These are phyloP conservation scores for Salisapilia sapeloensis DNA, from an alignment of 352 stramenopile species.

Conservation along the genomic window DNA sequence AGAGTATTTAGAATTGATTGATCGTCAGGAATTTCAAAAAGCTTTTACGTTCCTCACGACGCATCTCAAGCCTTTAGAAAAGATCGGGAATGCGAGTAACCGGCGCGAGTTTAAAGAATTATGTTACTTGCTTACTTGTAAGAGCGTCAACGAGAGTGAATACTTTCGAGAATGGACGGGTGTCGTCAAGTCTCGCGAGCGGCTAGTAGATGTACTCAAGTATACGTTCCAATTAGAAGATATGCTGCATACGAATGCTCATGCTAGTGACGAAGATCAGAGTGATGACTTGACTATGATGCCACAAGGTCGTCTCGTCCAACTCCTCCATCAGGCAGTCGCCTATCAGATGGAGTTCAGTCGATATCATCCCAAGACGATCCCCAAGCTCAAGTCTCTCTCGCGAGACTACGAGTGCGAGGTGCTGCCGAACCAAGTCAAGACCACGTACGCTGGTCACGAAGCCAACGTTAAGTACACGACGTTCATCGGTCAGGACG, in stretches of 20 bases:
- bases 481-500: constrained; percentile 72
- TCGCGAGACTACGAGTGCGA: constrained; percentile 78
- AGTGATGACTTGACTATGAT: constrained; percentile 10
- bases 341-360: constrained; percentile 85
- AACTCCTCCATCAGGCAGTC: constrained; percentile 70
- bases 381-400: constrained; percentile 71
- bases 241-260: constrained; percentile 17
- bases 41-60: constrained; percentile 82
- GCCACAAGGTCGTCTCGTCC: constrained; percentile 56
- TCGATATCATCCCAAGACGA: constrained; percentile 71
- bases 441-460: constrained; percentile 73
- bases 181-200: constrained; percentile 59
- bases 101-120: constrained; percentile 81
- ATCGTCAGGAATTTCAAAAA: constrained; percentile 80
- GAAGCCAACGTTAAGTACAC: constrained; percentile 81
- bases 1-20: constrained; percentile 79
- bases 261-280: constrained; percentile 2
- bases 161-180: constrained; percentile 77
- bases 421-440: constrained; percentile 71
- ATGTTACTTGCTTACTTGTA: constrained; percentile 82
- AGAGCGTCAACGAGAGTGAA: constrained; percentile 64
- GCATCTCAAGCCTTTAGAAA: constrained; percentile 78
- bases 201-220: constrained; percentile 68
- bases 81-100: constrained; percentile 47
- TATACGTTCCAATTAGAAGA: constrained; percentile 70